Base-by-base conservation (phyloP, 73 alveolate species). In the Durusdinium trenchii region DNA sequence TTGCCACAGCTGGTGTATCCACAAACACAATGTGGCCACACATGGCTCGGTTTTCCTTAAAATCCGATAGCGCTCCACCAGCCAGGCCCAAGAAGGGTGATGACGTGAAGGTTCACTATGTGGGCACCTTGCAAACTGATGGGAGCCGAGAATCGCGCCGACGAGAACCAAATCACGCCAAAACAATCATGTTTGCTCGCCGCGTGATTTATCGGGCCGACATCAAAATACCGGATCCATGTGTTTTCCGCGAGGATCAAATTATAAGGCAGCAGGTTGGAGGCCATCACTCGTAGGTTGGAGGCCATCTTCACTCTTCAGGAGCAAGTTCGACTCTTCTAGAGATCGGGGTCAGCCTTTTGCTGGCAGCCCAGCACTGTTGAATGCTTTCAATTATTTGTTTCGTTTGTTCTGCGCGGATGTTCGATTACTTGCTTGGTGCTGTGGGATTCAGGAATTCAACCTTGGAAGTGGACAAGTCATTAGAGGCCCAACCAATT, bases 381-480 rank as follows among this genome's bases (percentile, higher is more conserved):
- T 57, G 69, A 26, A 32, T 23, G 51, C 14, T 3, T 38, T 32
- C 6, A 75, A 42, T n/a, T 23, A n/a, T n/a, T n/a, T n/a, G n/a
- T n/a, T n/a, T n/a, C n/a, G n/a, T n/a, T n/a, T n/a, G n/a, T n/a
- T n/a, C n/a, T n/a, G n/a, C 23, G 23, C 12, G 69, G 69, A 23
- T 57, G 54, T 4, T 75, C 42, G 85, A 48, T 23, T 5, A 75
- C n/a, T 2, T 6, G 23, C 54, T 23, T 38, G 28, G n/a, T n/a
- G 35, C 7, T 9, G 36, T 16, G 35, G 26, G n/a, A 1, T 51
- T 48, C 4, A 84, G 94, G 94, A 84, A 42, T 99, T 99, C 99
- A 94, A 98, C 54, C 99, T 99, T 51, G 99, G 99, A 40, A 99
- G 90, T 32, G 99, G 99, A 12, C 99, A 99, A 95, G 99, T 99